Conservation (phyloP, 176 grass and related monocot genomes). For the Raddia distichophylla region DNA sequence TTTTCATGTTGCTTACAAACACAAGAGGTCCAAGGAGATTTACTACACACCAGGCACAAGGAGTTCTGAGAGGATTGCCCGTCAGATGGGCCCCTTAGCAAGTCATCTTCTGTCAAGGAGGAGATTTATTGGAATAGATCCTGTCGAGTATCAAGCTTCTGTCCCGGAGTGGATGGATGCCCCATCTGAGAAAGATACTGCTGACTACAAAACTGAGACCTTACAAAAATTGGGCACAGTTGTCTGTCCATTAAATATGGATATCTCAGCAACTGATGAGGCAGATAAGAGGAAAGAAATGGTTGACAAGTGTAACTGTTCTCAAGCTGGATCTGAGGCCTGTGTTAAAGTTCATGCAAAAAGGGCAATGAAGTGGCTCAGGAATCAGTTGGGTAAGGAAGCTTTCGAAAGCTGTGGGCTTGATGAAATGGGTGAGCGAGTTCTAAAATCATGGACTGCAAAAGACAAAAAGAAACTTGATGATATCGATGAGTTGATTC, state of each 20-base stretch:
- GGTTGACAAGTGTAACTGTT: constrained; percentile 43
- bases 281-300: constrained; percentile 13
- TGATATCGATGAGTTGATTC: constrained; percentile 36
- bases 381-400: constrained; percentile 35
- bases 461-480: constrained; percentile 41
- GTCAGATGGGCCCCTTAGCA: neutral
- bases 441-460: constrained; percentile 42
- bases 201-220: constrained; percentile 38
- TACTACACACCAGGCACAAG: constrained; percentile 7
- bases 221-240: constrained; percentile 37
- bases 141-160: constrained; percentile 25
- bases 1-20: constrained; percentile 42
- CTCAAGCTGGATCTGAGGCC: constrained; percentile 46
- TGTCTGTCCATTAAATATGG: constrained; percentile 33
- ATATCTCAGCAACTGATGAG: constrained; percentile 1
- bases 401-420: constrained; percentile 52
- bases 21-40: constrained; percentile 13
- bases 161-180: constrained; percentile 40
- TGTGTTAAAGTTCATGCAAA: constrained; percentile 42
- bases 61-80: constrained; percentile 39
- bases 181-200: constrained; percentile 32
- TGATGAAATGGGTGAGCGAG: constrained; percentile 49
- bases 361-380: constrained; percentile 36
- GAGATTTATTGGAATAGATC: constrained; percentile 4
- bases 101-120: constrained; percentile 11